These are phyloP conservation scores for Debaryomyces coudertii DNA, from an alignment of 1,139 yeast genomes.

Conservation along the genomic window DNA sequence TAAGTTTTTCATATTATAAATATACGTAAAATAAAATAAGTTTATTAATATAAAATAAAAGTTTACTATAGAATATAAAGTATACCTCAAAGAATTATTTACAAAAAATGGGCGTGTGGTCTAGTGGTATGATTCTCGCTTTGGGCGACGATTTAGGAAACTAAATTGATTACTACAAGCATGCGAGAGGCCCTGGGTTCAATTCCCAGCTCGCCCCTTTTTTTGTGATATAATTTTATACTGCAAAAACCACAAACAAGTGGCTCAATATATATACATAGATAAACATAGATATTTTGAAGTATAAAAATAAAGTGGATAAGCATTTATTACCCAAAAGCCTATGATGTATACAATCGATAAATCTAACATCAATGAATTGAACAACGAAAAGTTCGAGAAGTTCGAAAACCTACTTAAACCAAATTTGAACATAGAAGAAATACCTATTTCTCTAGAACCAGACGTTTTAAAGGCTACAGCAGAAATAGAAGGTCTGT, in stretches of 20 bases:
- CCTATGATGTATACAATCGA: conserved; percentile 1
- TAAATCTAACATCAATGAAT: neutral
- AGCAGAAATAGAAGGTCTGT: neutral
- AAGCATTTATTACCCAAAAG: neutral
- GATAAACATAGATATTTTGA: too few relatives aligned
- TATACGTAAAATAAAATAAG: too few relatives aligned
- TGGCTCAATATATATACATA: neutral
- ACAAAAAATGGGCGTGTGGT: conserved; percentile 33
- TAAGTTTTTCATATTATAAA: neutral
- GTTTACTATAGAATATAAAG: too few relatives aligned
- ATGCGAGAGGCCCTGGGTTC: conserved; percentile 29
- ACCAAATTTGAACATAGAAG: conserved; percentile 6
- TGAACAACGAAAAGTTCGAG: neutral
- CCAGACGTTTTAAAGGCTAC: neutral
- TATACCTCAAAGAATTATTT: too few relatives aligned
- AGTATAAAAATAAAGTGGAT: neutral
- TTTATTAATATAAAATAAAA: too few relatives aligned
- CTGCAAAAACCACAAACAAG: conserved; percentile 2
- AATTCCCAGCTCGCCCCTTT: conserved; percentile 28
- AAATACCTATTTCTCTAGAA: conserved; percentile 3
- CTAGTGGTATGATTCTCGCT: conserved; percentile 31
- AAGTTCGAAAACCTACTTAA: conserved; percentile 1
- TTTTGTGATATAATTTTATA: conserved; percentile 11
- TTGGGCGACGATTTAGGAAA: conserved; percentile 20
- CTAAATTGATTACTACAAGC: conserved; percentile 17